Evolutionary conservation across 441 rosid species (phyloP).

Genomic region (Populus hybrid): DNA sequence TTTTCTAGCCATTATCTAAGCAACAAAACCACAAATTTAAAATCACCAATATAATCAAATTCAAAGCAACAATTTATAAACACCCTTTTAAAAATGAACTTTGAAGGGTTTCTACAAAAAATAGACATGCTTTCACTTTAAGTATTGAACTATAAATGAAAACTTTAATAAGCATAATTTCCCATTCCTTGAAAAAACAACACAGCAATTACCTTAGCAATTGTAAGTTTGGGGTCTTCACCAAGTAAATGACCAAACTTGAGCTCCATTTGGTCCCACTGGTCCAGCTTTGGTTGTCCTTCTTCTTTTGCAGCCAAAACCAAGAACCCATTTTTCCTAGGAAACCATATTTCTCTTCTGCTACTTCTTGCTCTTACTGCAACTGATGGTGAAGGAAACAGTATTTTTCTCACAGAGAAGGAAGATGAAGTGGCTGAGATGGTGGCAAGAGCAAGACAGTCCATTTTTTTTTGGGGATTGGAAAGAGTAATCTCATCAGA

Average conservation of each 20-base stretch:
- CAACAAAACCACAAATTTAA: too few species aligned
- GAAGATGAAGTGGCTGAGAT: constrained; percentile 20
- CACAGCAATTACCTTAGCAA: constrained; percentile 60
- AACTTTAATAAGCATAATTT: neutral
- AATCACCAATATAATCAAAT: too few species aligned
- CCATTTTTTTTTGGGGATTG: constrained; percentile 37
- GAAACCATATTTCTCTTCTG: constrained; percentile 19
- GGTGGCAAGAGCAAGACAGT: constrained; percentile 42
- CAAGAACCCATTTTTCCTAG: constrained; percentile 28
- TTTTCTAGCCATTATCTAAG: too few species aligned
- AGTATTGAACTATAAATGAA: neutral
- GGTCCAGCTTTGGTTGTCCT: constrained; percentile 47
- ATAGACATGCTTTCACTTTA: neutral
- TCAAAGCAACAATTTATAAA: too few species aligned
- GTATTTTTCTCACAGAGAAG: constrained; percentile 13
- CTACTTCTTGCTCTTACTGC: constrained; percentile 19
- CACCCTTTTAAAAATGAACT: neutral
- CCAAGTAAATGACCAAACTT: constrained; percentile 79
- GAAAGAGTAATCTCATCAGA: constrained; percentile 20
- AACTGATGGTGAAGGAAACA: constrained; percentile 22
- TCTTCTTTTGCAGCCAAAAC: constrained; percentile 53
- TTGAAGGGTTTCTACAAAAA: neutral
- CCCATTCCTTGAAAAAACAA: neutral
- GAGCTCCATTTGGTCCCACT: constrained; percentile 92
- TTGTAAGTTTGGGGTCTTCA: constrained; percentile 80